Conservation (phyloP, 176 grass and related monocot genomes). For the Otatea glauca region DNA sequence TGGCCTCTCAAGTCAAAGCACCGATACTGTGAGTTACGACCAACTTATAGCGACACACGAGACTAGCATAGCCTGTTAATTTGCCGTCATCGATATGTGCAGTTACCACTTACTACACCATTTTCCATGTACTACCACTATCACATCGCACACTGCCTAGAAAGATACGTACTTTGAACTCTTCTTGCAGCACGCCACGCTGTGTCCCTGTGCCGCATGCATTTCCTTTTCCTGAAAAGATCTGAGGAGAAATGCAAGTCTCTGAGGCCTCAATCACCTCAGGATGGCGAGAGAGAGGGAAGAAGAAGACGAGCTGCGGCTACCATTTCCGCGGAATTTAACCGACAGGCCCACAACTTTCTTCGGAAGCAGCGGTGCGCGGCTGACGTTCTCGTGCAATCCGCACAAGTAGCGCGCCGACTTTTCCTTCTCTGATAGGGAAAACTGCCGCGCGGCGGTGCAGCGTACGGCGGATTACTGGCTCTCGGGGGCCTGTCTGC, state of each 20-base stretch:
- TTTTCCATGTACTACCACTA: not conserved
- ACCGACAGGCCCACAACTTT: conserved; percentile 7
- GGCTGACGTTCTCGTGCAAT: not conserved
- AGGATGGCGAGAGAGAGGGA: not conserved
- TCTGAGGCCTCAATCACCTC: not conserved
- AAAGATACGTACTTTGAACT: conserved; percentile 24
- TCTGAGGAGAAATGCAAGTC: too few species aligned
- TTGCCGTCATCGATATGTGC: not conserved
- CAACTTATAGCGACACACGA: not conserved
- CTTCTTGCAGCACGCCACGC: not conserved
- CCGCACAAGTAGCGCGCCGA: conserved; percentile 13
- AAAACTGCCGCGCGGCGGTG: conserved; percentile 10
- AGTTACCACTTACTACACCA: not conserved
- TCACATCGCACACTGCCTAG: conserved; percentile 35
- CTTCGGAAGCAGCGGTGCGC: not conserved
- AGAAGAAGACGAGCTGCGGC: not conserved
- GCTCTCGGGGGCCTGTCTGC: not conserved
- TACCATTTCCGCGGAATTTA: not conserved
- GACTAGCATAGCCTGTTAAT: not conserved
- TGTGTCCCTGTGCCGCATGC: not conserved
- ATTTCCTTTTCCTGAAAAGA: conserved; percentile 30
- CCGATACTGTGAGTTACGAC: not conserved
- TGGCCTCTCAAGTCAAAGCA: conserved; percentile 13
- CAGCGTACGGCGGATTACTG: conserved; percentile 11
- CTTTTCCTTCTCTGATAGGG: conserved; percentile 17